Evolutionary conservation across 2,329 filamentous ascomycete genomes (phyloP), one percentile per base, ranked within the genome.

Genomic region (Xylaria sp.): DNA sequence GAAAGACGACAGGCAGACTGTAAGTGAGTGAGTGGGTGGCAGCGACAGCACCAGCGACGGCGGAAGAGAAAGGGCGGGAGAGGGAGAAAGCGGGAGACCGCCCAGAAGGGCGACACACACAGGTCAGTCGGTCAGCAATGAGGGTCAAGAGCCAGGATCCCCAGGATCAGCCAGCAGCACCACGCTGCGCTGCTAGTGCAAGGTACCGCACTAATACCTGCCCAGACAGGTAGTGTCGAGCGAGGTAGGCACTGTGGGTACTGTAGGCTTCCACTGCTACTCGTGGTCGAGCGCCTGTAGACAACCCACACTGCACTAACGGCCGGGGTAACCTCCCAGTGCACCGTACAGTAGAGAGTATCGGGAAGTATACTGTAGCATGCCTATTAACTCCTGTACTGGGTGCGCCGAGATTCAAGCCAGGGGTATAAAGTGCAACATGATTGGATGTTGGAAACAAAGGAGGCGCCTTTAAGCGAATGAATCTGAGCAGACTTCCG

Each of bases 401-500:
- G 37, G 37, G 23, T 12, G 34, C 18, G 71, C 73, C 71, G 73
- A 72, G 73, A 73, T 20, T 20, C 31, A 50, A 25, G 67, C 52
- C 58, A 72, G 56, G 61, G 54, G 23, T 25, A 62, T 12, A 50
- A 20, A 41, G n/a, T 37, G 4, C 15, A 25, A 18, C 41, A 54
- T 75, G 71, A 76, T 76, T 76, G 75, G 75, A 25, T 62, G 8
- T 23, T 51, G 31, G 51, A 41, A 44, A 37, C 63, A 58, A 68
- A 72, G 72, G 70, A 60, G 73, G 68, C 70, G 69, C 70, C 44
- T 63, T 66, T 76, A 76, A 76, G 74, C 74, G 74, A 76, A 70
- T 69, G 72, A 44, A 56, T 64, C 61, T 68, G 39, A 64, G 50
- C 37, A 34, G 60, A 56, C 55, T 23, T 23, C 55, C n/a, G 39